Conservation (phyloP, 1,139 yeast genomes). For the Hansenula sp. region DNA sequence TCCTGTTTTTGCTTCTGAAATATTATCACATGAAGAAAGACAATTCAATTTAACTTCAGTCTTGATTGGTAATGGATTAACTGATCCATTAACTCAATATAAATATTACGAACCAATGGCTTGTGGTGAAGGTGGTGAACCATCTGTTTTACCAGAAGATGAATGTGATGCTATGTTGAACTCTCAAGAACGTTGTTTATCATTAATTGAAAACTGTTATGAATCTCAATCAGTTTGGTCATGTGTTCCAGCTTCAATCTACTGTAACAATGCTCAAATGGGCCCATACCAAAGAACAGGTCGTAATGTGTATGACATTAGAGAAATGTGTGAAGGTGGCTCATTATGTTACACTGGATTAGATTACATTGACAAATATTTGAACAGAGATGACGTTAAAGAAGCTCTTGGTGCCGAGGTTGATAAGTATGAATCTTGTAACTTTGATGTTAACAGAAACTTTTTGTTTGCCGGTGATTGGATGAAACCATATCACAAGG, state of each 20-base stretch:
- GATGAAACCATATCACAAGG: constrained; percentile 80
- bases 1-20: constrained; percentile 89
- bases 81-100: constrained; percentile 88
- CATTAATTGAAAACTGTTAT: constrained; percentile 79
- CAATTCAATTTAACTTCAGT: constrained; percentile 82
- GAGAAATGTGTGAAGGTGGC: constrained; percentile 79
- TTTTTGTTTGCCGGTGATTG: constrained; percentile 86
- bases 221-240: constrained; percentile 73
- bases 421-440: constrained; percentile 77
- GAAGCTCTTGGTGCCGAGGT: constrained; percentile 91
- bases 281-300: constrained; percentile 91
- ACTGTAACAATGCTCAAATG: constrained; percentile 84
- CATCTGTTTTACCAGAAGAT: constrained; percentile 69
- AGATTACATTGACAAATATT: constrained; percentile 60
- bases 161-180: constrained; percentile 76
- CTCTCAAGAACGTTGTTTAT: constrained; percentile 75
- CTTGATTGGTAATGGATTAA: constrained; percentile 92
- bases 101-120: constrained; percentile 95
- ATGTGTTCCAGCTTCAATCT: constrained; percentile 90
- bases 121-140: constrained; percentile 90
- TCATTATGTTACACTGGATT: constrained; percentile 73
- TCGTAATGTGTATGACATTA: constrained; percentile 87
- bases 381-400: constrained; percentile 66
- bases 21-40: constrained; percentile 73
- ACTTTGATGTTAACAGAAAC: constrained; percentile 77